These are phyloP conservation scores for Xylariaceae sp. DNA, from an alignment of 2,329 filamentous ascomycete species.

Conservation along the genomic window DNA sequence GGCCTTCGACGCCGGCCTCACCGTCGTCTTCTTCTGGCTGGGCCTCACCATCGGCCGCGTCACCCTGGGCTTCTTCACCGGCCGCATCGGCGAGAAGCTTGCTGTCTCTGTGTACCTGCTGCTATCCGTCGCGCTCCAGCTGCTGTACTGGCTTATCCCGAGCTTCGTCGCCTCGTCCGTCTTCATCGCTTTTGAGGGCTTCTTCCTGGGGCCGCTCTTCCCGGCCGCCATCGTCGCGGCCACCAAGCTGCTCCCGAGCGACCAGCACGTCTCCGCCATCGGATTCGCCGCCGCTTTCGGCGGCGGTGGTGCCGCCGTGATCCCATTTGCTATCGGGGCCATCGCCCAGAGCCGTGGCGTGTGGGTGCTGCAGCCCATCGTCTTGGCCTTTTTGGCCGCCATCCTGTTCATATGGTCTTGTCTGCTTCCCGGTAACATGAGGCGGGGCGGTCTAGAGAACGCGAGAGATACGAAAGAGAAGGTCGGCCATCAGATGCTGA, in stretches of 20 bases:
- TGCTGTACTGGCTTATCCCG: slow-evolving; percentile 77
- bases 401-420: slow-evolving; percentile 38
- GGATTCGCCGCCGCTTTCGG: slow-evolving; percentile 76
- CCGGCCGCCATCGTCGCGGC: slow-evolving; percentile 66
- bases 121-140: slow-evolving; percentile 54
- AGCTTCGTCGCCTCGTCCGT: slow-evolving; percentile 66
- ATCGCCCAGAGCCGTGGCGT: slow-evolving; percentile 54
- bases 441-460: slow-evolving; percentile 32
- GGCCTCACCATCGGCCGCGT: slow-evolving; percentile 71
- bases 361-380: slow-evolving; percentile 47
- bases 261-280: slow-evolving; percentile 71
- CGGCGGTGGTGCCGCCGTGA: slow-evolving; percentile 59
- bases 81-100: slow-evolving; percentile 62
- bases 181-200: slow-evolving; percentile 64
- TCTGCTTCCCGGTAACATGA: slow-evolving; percentile 32
- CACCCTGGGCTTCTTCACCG: slow-evolving; percentile 68
- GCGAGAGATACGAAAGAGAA: slow-evolving; percentile 29
- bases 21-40: slow-evolving; percentile 76
- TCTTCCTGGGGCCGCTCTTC: slow-evolving; percentile 75
- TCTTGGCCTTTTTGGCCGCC: slow-evolving; percentile 39
- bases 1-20: slow-evolving; percentile 66
- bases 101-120: slow-evolving; percentile 57
- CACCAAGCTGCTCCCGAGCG: slow-evolving; percentile 64
- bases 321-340: slow-evolving; percentile 61
- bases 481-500: slow-evolving; percentile 23